These are phyloP conservation scores for Helicostylum pulchrum DNA, from an alignment of 192 early-diverging fungal genomes.

Conservation along the genomic window DNA sequence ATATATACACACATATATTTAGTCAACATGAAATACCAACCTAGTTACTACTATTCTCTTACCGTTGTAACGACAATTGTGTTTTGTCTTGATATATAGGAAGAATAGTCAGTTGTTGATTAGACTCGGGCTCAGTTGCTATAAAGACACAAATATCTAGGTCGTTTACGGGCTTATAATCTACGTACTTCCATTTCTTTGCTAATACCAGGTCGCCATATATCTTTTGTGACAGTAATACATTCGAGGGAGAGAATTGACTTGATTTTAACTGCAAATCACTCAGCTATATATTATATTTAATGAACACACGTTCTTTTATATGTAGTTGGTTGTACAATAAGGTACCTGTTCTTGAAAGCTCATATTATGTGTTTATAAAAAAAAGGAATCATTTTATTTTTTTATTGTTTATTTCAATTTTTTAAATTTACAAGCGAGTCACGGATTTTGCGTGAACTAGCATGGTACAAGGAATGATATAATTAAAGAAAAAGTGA, in stretches of 20 bases:
- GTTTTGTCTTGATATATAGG: too few relatives aligned
- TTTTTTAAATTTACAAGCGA: too few relatives aligned
- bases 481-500: background rate
- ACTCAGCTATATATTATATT: background rate
- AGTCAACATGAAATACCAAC: too few relatives aligned
- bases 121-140: background rate
- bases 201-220: background rate
- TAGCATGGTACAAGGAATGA: slow-evolving; percentile 2
- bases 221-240: background rate
- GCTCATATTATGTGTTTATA: background rate
- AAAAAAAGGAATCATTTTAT: too few relatives aligned
- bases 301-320: too few relatives aligned
- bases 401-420: too few relatives aligned
- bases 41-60: too few relatives aligned
- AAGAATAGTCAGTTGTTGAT: too few relatives aligned
- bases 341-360: background rate
- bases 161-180: background rate
- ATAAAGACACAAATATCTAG: background rate
- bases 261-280: background rate
- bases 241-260: background rate
- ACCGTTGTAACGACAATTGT: too few relatives aligned
- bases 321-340: too few relatives aligned
- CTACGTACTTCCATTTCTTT: background rate
- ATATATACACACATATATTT: too few relatives aligned
- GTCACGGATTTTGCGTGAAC: background rate